Evolutionary conservation across 73 alveolate genomes (phyloP).

Genomic region (Uronychia setigera): DNA sequence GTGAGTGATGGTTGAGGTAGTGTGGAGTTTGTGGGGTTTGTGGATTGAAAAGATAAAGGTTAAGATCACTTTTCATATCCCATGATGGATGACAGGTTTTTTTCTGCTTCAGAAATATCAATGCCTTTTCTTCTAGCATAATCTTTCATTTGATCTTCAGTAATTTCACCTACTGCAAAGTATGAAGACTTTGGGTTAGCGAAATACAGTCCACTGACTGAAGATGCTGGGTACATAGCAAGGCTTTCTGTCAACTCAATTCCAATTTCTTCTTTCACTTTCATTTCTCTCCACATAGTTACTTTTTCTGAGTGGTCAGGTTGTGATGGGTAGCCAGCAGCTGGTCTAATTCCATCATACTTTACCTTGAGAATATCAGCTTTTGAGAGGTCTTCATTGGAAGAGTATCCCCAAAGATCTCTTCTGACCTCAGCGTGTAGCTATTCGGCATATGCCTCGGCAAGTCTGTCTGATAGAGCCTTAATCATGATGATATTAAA

Average conservation of each 20-base stretch:
- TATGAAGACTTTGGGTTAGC: slow-evolving; percentile 63
- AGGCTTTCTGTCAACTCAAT: slow-evolving; percentile 67
- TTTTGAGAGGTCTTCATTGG: slow-evolving; percentile 63
- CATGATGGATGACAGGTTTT: no score
- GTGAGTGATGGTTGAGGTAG: no score
- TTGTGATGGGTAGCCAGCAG: slow-evolving; percentile 92
- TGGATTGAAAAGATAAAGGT: no score
- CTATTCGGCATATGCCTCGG: slow-evolving; percentile 92
- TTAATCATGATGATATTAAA: slow-evolving; percentile 70
- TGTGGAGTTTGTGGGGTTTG: no score
- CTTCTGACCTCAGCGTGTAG: slow-evolving; percentile 82
- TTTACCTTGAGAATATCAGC: slow-evolving; percentile 77
- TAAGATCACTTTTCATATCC: no score
- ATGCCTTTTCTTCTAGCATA: slow-evolving; percentile 68
- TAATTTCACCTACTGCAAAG: slow-evolving; percentile 80
- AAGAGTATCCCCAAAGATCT: slow-evolving; percentile 76
- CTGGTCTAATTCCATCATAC: slow-evolving; percentile 91
- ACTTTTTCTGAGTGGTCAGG: slow-evolving; percentile 91
- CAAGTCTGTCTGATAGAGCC: slow-evolving; percentile 90
- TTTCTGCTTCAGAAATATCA: no score
- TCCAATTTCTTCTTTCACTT: slow-evolving; percentile 55
- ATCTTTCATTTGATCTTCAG: slow-evolving; percentile 73
- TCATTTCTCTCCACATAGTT: slow-evolving; percentile 69
- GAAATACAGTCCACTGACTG: slow-evolving; percentile 74
- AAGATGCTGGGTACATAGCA: slow-evolving; percentile 82